Evolutionary conservation across 176 grass and related monocot species (phyloP).

Genomic region (Carex kokanica): DNA sequence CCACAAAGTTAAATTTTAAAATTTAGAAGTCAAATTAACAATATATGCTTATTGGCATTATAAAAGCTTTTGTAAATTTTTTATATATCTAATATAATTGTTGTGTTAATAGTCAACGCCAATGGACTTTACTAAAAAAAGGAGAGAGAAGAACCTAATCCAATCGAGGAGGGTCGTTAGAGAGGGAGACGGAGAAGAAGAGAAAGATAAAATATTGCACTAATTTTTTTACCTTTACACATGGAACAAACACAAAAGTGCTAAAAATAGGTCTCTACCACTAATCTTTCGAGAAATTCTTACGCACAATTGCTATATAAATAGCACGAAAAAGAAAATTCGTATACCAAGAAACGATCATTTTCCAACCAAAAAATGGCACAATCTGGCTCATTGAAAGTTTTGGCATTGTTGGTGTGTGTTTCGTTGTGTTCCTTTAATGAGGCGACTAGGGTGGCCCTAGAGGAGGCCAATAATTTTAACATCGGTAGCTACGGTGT

Average conservation of each 20-base stretch:
- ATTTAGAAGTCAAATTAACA: too few relatives aligned
- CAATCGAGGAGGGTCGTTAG: too few relatives aligned
- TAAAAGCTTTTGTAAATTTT: too few relatives aligned
- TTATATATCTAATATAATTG: too few relatives aligned
- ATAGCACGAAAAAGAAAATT: not conserved
- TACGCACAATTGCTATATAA: not conserved
- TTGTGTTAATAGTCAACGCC: too few relatives aligned
- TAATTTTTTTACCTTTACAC: not conserved
- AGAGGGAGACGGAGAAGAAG: too few relatives aligned
- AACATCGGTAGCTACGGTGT: constrained; percentile 45
- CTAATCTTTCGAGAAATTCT: constrained; percentile 4
- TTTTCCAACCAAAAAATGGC: not conserved
- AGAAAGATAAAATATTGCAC: not conserved
- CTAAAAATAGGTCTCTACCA: not conserved
- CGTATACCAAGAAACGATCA: not conserved
- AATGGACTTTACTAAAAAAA: too few relatives aligned
- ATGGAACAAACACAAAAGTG: not conserved
- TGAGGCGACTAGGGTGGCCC: not conserved
- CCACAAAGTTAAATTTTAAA: too few relatives aligned
- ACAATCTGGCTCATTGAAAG: not conserved
- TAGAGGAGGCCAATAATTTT: not conserved
- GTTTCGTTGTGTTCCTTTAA: not conserved
- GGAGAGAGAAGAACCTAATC: not conserved
- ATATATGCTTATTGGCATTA: too few relatives aligned
- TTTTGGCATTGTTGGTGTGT: constrained; percentile 2